Evolutionary conservation across 2,329 filamentous ascomycete genomes (phyloP).

Genomic region (Samsoniella hepiali): DNA sequence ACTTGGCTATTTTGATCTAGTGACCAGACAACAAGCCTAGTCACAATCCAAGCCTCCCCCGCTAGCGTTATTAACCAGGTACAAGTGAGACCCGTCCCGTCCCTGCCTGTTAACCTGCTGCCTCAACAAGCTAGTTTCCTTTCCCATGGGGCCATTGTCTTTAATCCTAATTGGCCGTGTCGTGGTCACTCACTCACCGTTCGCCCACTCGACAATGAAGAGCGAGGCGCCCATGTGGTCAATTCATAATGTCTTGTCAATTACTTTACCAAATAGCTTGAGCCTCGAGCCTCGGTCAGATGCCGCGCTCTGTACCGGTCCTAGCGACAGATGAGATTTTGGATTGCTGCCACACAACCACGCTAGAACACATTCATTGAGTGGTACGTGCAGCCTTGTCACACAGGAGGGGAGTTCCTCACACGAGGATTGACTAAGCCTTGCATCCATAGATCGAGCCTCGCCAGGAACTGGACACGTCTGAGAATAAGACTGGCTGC

Average conservation of each 20-base stretch:
- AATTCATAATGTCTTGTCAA: background rate
- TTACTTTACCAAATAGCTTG: too few relatives aligned
- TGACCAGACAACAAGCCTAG: too few relatives aligned
- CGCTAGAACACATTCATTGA: too few relatives aligned
- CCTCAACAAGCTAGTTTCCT: background rate
- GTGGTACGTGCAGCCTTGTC: too few relatives aligned
- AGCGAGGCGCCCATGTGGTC: background rate
- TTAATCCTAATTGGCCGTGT: background rate
- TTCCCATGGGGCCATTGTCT: background rate
- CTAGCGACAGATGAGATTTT: too few relatives aligned
- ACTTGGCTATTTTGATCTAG: too few relatives aligned
- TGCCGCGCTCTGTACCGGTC: too few relatives aligned
- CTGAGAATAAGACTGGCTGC: background rate
- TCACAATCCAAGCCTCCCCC: background rate
- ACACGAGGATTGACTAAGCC: background rate
- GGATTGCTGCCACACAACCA: too few relatives aligned
- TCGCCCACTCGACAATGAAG: background rate
- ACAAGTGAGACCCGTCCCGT: background rate
- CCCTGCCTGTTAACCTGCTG: background rate
- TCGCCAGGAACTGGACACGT: background rate
- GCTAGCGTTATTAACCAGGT: background rate
- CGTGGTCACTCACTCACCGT: background rate
- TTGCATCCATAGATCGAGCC: slow-evolving; percentile 4
- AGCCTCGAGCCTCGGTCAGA: too few relatives aligned
- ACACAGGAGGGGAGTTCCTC: background rate